These are phyloP conservation scores for Cudoniella acicularis DNA, from an alignment of 495 filamentous ascomycete genomes.

Conservation along the genomic window DNA sequence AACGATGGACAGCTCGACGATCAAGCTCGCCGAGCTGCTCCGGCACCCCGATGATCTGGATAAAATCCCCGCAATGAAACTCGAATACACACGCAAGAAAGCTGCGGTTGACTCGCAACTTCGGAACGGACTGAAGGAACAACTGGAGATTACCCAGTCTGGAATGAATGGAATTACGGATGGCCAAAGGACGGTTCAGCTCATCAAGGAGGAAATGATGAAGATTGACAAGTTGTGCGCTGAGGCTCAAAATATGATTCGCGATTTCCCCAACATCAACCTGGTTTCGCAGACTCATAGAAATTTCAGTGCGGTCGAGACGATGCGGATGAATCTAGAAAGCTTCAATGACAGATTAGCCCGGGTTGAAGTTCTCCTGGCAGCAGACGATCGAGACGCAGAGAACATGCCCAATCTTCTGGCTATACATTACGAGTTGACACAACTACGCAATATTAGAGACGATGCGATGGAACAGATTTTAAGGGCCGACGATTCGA, in stretches of 20 bases:
- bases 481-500: slow-evolving; percentile 64
- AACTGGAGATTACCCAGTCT: slow-evolving; percentile 85
- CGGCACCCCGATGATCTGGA: slow-evolving; percentile 84
- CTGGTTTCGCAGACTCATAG: slow-evolving; percentile 87
- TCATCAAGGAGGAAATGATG: slow-evolving; percentile 95
- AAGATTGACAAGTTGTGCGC: slow-evolving; percentile 97
- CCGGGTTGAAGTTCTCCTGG: slow-evolving; percentile 68
- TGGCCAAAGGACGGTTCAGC: slow-evolving; percentile 79
- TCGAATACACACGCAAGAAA: slow-evolving; percentile 95
- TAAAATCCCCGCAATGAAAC: slow-evolving; percentile 85
- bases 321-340: slow-evolving; percentile 86
- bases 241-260: slow-evolving; percentile 92
- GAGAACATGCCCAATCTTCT: slow-evolving; percentile 93
- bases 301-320: slow-evolving; percentile 87
- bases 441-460: slow-evolving; percentile 83
- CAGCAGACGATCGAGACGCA: slow-evolving; percentile 74
- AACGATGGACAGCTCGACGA: slow-evolving; percentile 50
- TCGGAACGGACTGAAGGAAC: slow-evolving; percentile 78
- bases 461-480: slow-evolving; percentile 97
- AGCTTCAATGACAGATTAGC: slow-evolving; percentile 73
- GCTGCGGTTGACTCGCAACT: slow-evolving; percentile 84
- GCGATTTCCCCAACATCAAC: slow-evolving; percentile 96
- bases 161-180: slow-evolving; percentile 84
- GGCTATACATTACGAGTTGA: slow-evolving; percentile 84
- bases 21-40: slow-evolving; percentile 72